phyloP scores from a whole-genome alignment of 1,284 basidiomycete species.

The Rhodofomes roseus region DNA sequence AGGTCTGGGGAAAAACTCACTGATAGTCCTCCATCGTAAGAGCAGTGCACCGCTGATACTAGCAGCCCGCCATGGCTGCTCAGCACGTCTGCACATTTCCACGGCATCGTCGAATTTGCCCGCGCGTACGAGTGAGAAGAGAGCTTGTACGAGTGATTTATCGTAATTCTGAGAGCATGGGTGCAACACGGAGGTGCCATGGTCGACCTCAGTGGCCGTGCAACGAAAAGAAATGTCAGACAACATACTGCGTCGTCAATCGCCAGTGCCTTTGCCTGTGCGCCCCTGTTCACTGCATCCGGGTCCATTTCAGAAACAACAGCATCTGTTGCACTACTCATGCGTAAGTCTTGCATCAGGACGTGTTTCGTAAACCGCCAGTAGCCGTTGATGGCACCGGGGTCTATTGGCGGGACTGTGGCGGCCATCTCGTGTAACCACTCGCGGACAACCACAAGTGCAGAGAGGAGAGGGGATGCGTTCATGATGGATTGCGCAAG shows the following conservation, averaged over 20 bases:
- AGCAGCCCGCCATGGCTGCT: conserved; percentile 90
- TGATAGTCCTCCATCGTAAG: conserved; percentile 71
- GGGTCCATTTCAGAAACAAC: conserved; percentile 70
- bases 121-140: conserved; percentile 78
- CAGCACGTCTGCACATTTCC: conserved; percentile 77
- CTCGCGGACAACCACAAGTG: conserved; percentile 76
- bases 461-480: conserved; percentile 60
- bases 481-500: conserved; percentile 70
- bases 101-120: conserved; percentile 84
- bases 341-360: conserved; percentile 61
- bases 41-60: conserved; percentile 76
- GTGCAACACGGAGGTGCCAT: neutral
- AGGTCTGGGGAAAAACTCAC: conserved; percentile 33
- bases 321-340: conserved; percentile 44
- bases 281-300: conserved; percentile 51
- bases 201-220: neutral
- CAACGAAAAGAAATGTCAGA: neutral
- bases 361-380: conserved; percentile 78
- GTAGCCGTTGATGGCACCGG: conserved; percentile 75
- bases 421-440: conserved; percentile 75
- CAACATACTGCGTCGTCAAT: conserved; percentile 67
- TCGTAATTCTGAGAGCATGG: conserved; percentile 60
- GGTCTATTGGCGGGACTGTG: conserved; percentile 44
- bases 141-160: conserved; percentile 65
- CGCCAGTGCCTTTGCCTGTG: conserved; percentile 50